These are phyloP conservation scores for Tolypocladium cylindrosporum DNA, from an alignment of 2,329 filamentous ascomycete species.

Conservation along the genomic window DNA sequence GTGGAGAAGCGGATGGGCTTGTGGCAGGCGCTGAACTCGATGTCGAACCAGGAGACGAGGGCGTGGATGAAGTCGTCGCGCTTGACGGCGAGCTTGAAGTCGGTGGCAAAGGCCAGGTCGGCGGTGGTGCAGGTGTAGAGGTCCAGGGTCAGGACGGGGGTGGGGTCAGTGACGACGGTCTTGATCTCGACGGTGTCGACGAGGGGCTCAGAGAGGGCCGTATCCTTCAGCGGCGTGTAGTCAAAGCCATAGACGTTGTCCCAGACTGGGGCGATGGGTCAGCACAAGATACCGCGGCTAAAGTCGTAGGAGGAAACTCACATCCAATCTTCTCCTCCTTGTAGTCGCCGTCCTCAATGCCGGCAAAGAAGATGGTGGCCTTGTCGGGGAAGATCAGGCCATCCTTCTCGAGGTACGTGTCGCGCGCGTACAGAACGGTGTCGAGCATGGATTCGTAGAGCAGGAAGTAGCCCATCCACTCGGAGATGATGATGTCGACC, in stretches of 20 bases:
- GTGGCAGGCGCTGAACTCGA: constrained; percentile 96
- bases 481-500: constrained; percentile 98
- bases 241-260: constrained; percentile 98
- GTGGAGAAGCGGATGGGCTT: constrained; percentile 96
- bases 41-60: constrained; percentile 97
- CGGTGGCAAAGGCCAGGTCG: constrained; percentile 75
- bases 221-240: constrained; percentile 87
- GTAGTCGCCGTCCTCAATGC: constrained; percentile 98
- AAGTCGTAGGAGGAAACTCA: constrained; percentile 39
- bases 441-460: constrained; percentile 99
- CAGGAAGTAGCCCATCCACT: constrained; percentile 99
- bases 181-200: constrained; percentile 98
- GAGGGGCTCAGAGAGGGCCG: constrained; percentile 87
- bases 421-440: constrained; percentile 91
- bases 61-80: constrained; percentile 95
- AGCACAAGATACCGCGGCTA: too few relatives aligned
- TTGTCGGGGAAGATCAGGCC: constrained; percentile 98
- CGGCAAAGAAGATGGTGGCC: constrained; percentile 92
- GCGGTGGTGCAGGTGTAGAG: constrained; percentile 79
- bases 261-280: constrained; percentile 59
- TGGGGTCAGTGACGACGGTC: constrained; percentile 89
- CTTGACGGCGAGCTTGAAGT: constrained; percentile 66
- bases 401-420: constrained; percentile 77
- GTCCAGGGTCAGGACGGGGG: constrained; percentile 76
- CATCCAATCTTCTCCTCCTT: constrained; percentile 99